phyloP scores from a whole-genome alignment of 371 early-diverging fungal species.

The Lichtheimia hyalospora region DNA sequence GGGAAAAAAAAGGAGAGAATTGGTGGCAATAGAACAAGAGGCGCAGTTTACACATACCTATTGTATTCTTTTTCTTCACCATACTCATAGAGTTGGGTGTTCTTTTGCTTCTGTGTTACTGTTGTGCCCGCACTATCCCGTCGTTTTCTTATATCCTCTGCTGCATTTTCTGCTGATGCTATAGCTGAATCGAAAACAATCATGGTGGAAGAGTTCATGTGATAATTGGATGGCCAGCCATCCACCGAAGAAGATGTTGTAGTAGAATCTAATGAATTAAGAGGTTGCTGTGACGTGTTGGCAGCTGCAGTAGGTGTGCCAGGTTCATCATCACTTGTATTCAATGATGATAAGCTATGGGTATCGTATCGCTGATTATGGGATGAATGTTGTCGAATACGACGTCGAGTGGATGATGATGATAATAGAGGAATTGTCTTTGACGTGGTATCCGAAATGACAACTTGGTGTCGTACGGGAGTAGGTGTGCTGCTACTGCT shows the following conservation, averaged over 20 bases:
- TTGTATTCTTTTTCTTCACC: conserved; percentile 31
- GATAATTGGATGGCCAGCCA: background rate
- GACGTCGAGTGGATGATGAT: conserved; percentile 2
- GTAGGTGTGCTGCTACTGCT: conserved; percentile 5
- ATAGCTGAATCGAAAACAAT: conserved; percentile 17
- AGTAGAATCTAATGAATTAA: conserved; percentile 3
- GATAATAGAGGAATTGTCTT: conserved; percentile 13
- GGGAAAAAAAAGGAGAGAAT: no score
- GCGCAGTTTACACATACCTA: conserved; percentile 7
- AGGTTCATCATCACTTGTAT: conserved; percentile 15
- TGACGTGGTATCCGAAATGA: conserved; percentile 17
- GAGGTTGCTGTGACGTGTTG: background rate
- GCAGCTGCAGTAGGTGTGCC: conserved; percentile 10
- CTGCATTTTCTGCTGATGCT: conserved; percentile 7
- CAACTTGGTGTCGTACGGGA: conserved; percentile 28
- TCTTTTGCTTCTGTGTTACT: background rate
- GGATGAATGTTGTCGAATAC: background rate
- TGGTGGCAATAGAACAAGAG: no score
- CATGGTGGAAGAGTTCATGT: background rate
- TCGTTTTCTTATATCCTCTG: conserved; percentile 6
- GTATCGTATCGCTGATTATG: conserved; percentile 1
- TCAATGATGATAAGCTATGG: conserved; percentile 4
- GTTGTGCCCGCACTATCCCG: background rate
- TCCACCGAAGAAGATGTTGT: conserved; percentile 6
- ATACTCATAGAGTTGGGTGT: conserved; percentile 16